Percentiles rank a stretch among this genome's conserved stretches.
These are phyloP conservation scores for Bryum argenteum DNA, from an alignment of 225 moss, liverwort and hornwort species.

Conservation along the genomic window DNA sequence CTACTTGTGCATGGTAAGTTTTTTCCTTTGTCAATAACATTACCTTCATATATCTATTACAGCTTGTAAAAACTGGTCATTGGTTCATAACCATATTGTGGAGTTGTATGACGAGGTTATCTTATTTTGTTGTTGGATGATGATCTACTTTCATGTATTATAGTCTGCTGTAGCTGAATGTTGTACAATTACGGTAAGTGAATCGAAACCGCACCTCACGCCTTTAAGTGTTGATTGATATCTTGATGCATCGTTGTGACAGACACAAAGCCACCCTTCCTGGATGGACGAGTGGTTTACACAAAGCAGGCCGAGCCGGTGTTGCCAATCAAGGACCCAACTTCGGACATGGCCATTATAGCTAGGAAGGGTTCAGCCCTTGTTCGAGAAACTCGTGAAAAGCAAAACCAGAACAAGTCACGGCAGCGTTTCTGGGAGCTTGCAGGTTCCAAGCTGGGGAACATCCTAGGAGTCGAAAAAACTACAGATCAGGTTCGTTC, in stretches of 20 bases:
- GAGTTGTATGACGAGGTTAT: constrained; percentile 2
- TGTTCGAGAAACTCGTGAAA: constrained; percentile 92
- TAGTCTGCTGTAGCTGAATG: neutral
- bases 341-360: constrained; percentile 98
- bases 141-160: constrained; percentile 10
- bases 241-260: constrained; percentile 25
- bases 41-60: neutral
- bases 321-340: constrained; percentile 96
- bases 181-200: constrained; percentile 6
- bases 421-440: constrained; percentile 99
- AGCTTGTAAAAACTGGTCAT: constrained; percentile 8
- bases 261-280: constrained; percentile 97
- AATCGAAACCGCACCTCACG: neutral
- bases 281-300: constrained; percentile 95
- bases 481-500: constrained; percentile 71
- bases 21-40: constrained; percentile 6
- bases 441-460: constrained; percentile 97
- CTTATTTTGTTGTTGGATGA: constrained; percentile 21
- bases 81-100: neutral
- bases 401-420: constrained; percentile 91
- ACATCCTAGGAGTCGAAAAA: constrained; percentile 91
- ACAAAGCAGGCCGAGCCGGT: constrained; percentile 98
- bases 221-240: neutral
- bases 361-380: constrained; percentile 94
- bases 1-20: constrained; percentile 86